A percentile compares a stretch with the other conserved stretches of the same genome.
These are phyloP conservation scores for Paraphoma sp. DNA, from an alignment of 2,329 filamentous ascomycete genomes.

Conservation along the genomic window DNA sequence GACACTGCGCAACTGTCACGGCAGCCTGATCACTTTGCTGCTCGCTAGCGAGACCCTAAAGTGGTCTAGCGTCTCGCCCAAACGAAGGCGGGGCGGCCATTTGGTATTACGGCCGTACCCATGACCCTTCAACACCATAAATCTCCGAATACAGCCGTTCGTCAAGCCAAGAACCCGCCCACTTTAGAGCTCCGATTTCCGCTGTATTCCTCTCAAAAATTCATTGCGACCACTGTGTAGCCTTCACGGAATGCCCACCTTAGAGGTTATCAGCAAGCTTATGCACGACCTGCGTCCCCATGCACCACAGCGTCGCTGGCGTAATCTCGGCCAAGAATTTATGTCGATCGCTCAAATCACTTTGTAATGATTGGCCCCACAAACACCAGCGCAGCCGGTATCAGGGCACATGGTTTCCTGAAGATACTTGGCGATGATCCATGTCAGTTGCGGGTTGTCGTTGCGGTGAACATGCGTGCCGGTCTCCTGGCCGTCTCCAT, in stretches of 20 bases:
- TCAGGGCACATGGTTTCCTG: background rate
- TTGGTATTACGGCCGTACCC: background rate
- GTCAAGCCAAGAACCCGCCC: background rate
- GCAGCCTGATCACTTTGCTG: background rate
- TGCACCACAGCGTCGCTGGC: background rate
- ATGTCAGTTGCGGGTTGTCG: background rate
- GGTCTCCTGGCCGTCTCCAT: background rate
- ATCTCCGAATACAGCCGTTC: background rate
- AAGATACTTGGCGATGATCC: background rate
- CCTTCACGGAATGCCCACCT: background rate
- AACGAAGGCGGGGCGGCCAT: background rate
- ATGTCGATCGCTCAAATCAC: background rate
- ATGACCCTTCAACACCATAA: background rate
- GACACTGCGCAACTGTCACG: no score
- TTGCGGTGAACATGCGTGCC: background rate
- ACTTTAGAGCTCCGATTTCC: background rate
- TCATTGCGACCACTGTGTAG: background rate
- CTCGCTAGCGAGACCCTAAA: no score
- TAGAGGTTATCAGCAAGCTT: background rate
- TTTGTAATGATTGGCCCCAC: background rate
- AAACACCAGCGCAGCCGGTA: background rate
- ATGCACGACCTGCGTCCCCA: background rate
- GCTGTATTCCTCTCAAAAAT: background rate
- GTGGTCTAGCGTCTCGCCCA: background rate
- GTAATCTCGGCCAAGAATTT: background rate